These are phyloP conservation scores for Trypethelium eluteriae DNA, from an alignment of 495 filamentous ascomycete species.

Conservation along the genomic window DNA sequence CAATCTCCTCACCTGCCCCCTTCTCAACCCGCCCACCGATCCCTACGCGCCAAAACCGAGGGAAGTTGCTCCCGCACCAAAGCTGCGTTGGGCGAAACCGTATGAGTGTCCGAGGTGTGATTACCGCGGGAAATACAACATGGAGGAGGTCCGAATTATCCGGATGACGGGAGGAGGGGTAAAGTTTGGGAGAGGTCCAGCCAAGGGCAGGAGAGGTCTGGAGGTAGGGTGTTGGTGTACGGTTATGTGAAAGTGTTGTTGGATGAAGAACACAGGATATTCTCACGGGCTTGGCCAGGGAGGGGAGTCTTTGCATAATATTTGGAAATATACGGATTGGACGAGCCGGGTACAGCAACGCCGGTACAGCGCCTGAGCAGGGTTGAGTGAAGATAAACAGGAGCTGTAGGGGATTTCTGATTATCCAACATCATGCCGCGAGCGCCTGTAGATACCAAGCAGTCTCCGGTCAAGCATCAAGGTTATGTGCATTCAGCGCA, in stretches of 20 bases:
- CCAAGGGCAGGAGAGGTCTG: conserved; percentile 1
- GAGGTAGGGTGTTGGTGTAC: conserved; percentile 14
- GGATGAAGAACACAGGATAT: background rate
- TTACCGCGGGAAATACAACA: conserved; percentile 27
- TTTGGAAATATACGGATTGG: too few species aligned
- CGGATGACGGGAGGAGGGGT: conserved; percentile 24
- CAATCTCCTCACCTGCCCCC: conserved; percentile 38
- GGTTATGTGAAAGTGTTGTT: background rate
- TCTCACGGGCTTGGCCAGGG: too few species aligned
- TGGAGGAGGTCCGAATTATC: conserved; percentile 25
- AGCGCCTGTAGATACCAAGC: too few species aligned
- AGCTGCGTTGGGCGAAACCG: conserved; percentile 15
- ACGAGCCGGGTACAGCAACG: too few species aligned
- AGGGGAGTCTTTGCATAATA: too few species aligned
- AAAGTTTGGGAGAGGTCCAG: conserved; percentile 4
- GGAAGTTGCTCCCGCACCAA: conserved; percentile 13
- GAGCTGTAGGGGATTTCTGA: too few species aligned
- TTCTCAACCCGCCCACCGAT: conserved; percentile 25
- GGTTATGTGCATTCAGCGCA: too few species aligned
- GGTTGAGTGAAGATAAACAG: too few species aligned
- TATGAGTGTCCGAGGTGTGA: conserved; percentile 32
- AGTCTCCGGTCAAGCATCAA: too few species aligned
- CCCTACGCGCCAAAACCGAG: conserved; percentile 8
- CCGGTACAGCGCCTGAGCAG: too few species aligned
- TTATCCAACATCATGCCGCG: too few species aligned